Evolutionary conservation across 2,329 filamentous ascomycete genomes (phyloP).

Genomic region (Aspergillus sp.): DNA sequence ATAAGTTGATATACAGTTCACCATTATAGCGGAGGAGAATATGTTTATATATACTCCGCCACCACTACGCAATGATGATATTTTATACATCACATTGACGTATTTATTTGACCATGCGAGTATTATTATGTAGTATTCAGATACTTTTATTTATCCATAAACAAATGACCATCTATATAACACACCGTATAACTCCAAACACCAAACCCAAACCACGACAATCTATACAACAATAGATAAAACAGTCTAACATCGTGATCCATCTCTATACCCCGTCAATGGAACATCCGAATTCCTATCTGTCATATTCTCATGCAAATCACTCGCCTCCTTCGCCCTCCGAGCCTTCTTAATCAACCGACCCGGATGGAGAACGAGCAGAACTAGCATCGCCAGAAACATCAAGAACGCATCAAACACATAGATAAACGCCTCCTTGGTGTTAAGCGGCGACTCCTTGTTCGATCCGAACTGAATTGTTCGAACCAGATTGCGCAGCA

Average conservation of each 20-base stretch:
- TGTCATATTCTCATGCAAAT: constrained; percentile 4
- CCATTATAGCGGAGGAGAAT: too few species aligned
- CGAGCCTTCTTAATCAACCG: constrained; percentile 13
- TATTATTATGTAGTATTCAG: too few species aligned
- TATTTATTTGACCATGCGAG: too few species aligned
- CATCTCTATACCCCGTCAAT: constrained; percentile 7
- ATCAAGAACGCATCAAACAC: constrained; percentile 28
- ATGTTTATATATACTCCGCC: too few species aligned
- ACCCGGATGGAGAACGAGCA: constrained; percentile 22
- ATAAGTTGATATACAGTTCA: background rate
- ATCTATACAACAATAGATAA: too few species aligned
- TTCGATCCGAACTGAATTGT: constrained; percentile 23
- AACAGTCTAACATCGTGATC: too few species aligned
- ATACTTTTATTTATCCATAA: too few species aligned
- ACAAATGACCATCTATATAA: too few species aligned
- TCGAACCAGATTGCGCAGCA: constrained; percentile 24
- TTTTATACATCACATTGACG: too few species aligned
- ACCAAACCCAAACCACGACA: too few species aligned
- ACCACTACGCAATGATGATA: too few species aligned
- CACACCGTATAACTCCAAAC: too few species aligned
- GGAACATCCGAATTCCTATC: constrained; percentile 10
- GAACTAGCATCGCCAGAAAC: constrained; percentile 15
- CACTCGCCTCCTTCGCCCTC: constrained; percentile 7
- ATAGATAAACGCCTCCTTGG: constrained; percentile 25
- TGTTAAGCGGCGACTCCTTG: constrained; percentile 10